Base-by-base conservation (phyloP, 805 yeast genomes). In the Candida oleophila region DNA sequence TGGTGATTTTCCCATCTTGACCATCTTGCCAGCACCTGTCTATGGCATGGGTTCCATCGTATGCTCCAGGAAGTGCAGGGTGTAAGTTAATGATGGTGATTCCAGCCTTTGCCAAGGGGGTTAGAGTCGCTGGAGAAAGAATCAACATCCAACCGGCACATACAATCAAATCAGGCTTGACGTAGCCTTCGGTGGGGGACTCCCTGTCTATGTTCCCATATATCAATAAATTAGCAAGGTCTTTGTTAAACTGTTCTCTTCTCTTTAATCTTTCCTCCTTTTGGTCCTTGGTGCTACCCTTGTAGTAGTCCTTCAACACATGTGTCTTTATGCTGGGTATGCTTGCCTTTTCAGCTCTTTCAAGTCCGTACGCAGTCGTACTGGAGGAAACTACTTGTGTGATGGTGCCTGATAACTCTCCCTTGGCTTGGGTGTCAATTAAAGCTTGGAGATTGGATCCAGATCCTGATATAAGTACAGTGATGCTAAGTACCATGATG, bases 131-230 rank as follows among this genome's bases (percentile, higher is more conserved):
- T 3, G 89, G 83, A 1, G 97, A 87, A 49, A 94, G 74, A 48
- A 94, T 94, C 44, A 94, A 77, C 91, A 94, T 85, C 99, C 99
- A 94, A 2, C 99, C 99, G 3, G 99, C 99, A 69, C 99, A 94
- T 4, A 94, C 97, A 36, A 94, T 83, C 52, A 94, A 74, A 54
- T 87, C 88, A 3, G 98, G 98, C 53, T 76, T 76, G 28, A 64
- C 55, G 44, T 80, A 75, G 21, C 21, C 39, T 16, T 36, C 21
- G 14, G 19, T 19, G 16, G 37, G 7, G 14, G 8, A 4, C 14
- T 3, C 22, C 4, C 14, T 16, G 4, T 36, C 39, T n/a, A 9
- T 36, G 1, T 57, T 51, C 4, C 83, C 83, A 46, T 73, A 62
- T 20, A 88, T 62, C 19, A 94, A 80, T 20, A 85, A 59, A 42